Percentiles rank a stretch among this genome's conserved stretches.
These are phyloP conservation scores for Dovyalis caffra DNA, from an alignment of 345 rosid species.

Conservation along the genomic window DNA sequence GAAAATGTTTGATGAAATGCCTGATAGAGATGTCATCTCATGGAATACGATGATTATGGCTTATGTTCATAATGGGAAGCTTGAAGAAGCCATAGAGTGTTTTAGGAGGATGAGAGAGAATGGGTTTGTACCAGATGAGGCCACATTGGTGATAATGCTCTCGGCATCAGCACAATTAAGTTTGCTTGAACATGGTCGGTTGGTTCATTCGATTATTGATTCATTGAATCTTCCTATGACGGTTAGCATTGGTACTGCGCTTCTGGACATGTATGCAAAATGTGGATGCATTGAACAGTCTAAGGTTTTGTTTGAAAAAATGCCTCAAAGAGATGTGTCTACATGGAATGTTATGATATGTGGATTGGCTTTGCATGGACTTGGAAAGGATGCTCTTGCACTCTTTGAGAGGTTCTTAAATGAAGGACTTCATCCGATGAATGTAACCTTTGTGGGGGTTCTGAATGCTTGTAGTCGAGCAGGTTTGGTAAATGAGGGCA, in stretches of 20 bases:
- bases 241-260: conserved; percentile 31
- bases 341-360: conserved; percentile 38
- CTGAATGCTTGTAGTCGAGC: conserved; percentile 31
- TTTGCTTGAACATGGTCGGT: conserved; percentile 23
- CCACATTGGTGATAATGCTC: conserved; percentile 30
- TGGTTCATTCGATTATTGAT: conserved; percentile 17
- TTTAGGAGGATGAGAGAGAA: conserved; percentile 27
- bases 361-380: conserved; percentile 34
- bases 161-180: conserved; percentile 31
- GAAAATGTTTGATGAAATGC: conserved; percentile 38
- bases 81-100: conserved; percentile 26
- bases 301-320: conserved; percentile 8
- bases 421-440: conserved; percentile 23
- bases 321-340: conserved; percentile 14
- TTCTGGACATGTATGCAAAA: conserved; percentile 49
- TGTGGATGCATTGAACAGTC: conserved; percentile 34
- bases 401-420: conserved; percentile 21
- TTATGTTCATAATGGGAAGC: conserved; percentile 34
- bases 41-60: conserved; percentile 50
- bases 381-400: conserved; percentile 24
- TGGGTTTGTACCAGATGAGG: conserved; percentile 19
- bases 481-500: conserved; percentile 25
- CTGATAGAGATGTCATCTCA: conserved; percentile 33
- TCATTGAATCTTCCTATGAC: conserved; percentile 7
- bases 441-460: conserved; percentile 31